These are phyloP conservation scores for Arthrinium puccinioides DNA, from an alignment of 2,329 filamentous ascomycete genomes.

Conservation along the genomic window DNA sequence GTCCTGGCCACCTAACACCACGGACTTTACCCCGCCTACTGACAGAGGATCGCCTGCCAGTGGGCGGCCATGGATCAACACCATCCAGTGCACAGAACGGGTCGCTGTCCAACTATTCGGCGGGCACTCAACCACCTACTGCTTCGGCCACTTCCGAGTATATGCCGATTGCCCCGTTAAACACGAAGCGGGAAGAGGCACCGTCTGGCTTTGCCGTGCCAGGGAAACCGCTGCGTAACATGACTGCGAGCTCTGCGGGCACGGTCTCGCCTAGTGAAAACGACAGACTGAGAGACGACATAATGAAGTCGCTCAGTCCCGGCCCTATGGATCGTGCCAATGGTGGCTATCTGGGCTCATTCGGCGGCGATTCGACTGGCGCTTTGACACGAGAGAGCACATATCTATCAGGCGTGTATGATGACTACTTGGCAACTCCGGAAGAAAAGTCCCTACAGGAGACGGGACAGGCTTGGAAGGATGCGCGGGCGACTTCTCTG, in stretches of 20 bases:
- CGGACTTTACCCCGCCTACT: slow-evolving; percentile 16
- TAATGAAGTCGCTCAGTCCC: slow-evolving; percentile 61
- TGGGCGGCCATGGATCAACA: no score
- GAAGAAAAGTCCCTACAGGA: slow-evolving; percentile 31
- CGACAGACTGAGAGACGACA: slow-evolving; percentile 66
- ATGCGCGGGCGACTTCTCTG: not conserved
- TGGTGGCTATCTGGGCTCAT: slow-evolving; percentile 7
- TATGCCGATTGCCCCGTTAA: slow-evolving; percentile 36
- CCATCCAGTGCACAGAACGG: not conserved
- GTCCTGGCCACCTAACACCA: slow-evolving; percentile 11
- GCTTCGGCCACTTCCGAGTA: slow-evolving; percentile 20
- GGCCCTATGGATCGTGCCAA: slow-evolving; percentile 8
- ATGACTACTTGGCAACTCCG: slow-evolving; percentile 54
- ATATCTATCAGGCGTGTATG: slow-evolving; percentile 59
- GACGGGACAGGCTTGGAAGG: slow-evolving; percentile 18
- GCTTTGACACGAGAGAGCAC: slow-evolving; percentile 45
- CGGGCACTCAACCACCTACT: slow-evolving; percentile 11
- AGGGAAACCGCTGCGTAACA: slow-evolving; percentile 30
- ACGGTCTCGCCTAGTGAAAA: slow-evolving; percentile 56
- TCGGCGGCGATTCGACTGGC: slow-evolving; percentile 8
- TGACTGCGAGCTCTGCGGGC: slow-evolving; percentile 40
- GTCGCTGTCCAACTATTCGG: slow-evolving; percentile 10
- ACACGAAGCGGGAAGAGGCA: slow-evolving; percentile 29
- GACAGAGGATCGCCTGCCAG: slow-evolving; percentile 12
- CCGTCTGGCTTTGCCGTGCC: slow-evolving; percentile 27